Conservation (phyloP, 257 asterid genomes). For the Thymus mandschuricus region DNA sequence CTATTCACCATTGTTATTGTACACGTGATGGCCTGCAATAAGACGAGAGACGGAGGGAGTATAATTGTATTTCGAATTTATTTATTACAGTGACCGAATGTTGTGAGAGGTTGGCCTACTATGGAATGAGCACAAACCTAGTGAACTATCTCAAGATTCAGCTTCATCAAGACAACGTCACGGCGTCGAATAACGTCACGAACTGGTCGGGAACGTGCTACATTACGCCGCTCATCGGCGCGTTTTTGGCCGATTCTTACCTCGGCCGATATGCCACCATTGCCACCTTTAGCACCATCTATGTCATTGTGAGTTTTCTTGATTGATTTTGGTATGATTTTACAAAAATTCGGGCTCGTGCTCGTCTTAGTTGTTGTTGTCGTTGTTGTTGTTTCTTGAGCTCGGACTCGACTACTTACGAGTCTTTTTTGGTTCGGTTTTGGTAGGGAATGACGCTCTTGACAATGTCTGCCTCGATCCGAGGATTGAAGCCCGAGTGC, state of each 20-base stretch:
- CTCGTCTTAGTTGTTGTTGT: neutral
- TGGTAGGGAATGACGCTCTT: constrained; percentile 79
- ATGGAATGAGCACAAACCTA: constrained; percentile 87
- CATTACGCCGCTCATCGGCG: constrained; percentile 75
- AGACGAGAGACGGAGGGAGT: too few species aligned
- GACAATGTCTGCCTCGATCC: constrained; percentile 69
- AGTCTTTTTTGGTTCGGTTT: neutral
- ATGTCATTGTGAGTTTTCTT: constrained; percentile 56
- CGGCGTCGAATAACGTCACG: constrained; percentile 62
- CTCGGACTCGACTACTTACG: too few species aligned
- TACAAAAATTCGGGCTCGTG: too few species aligned
- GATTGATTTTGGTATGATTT: too few species aligned
- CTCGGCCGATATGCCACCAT: constrained; percentile 78
- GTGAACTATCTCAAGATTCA: constrained; percentile 60
- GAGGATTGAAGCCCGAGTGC: constrained; percentile 63
- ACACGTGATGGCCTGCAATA: too few species aligned
- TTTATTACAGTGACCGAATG: constrained; percentile 62
- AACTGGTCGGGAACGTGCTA: constrained; percentile 91
- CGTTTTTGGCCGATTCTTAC: constrained; percentile 78
- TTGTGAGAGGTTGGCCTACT: constrained; percentile 85
- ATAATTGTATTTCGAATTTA: too few species aligned
- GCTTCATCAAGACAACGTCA: constrained; percentile 47
- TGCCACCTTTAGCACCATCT: constrained; percentile 60
- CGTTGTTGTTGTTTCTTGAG: too few species aligned
- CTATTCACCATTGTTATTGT: too few species aligned